Evolutionary conservation across 257 asterid genomes (phyloP).

Genomic region (Rubia yunnanensis): DNA sequence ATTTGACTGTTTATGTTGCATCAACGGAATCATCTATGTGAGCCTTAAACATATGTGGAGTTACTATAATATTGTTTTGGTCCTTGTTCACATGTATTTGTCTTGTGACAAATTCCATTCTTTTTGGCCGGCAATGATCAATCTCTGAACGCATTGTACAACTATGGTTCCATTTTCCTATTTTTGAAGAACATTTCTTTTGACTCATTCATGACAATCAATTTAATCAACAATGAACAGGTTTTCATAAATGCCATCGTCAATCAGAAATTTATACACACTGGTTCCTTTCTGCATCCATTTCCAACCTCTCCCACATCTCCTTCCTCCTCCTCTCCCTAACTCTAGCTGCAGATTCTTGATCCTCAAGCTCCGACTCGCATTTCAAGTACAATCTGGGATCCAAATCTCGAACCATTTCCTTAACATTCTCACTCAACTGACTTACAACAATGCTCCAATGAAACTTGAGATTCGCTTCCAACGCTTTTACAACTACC

Average conservation of each 20-base stretch:
- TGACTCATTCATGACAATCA: too few species aligned
- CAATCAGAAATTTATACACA: conserved; percentile 7
- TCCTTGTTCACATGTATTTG: too few species aligned
- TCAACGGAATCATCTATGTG: too few species aligned
- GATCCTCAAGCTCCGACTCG: conserved; percentile 33
- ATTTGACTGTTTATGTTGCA: too few species aligned
- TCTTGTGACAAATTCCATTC: too few species aligned
- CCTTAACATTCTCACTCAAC: conserved; percentile 58
- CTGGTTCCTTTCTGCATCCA: conserved; percentile 29
- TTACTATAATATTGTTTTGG: too few species aligned
- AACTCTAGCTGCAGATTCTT: conserved; percentile 19
- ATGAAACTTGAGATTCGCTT: conserved; percentile 52
- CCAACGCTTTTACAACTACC: conserved; percentile 55
- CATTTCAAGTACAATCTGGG: conserved; percentile 51
- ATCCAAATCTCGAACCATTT: conserved; percentile 61
- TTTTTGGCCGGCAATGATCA: too few species aligned
- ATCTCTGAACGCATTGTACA: too few species aligned
- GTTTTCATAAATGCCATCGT: neutral
- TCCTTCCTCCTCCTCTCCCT: conserved; percentile 38
- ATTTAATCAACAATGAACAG: too few species aligned
- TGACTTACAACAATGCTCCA: conserved; percentile 67
- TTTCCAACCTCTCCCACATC: conserved; percentile 55
- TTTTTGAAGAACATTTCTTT: too few species aligned
- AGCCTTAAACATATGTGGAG: too few species aligned
- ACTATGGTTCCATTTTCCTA: too few species aligned